Base-by-base conservation (phyloP, 345 rosid genomes). In the Nasturtium officinale region DNA sequence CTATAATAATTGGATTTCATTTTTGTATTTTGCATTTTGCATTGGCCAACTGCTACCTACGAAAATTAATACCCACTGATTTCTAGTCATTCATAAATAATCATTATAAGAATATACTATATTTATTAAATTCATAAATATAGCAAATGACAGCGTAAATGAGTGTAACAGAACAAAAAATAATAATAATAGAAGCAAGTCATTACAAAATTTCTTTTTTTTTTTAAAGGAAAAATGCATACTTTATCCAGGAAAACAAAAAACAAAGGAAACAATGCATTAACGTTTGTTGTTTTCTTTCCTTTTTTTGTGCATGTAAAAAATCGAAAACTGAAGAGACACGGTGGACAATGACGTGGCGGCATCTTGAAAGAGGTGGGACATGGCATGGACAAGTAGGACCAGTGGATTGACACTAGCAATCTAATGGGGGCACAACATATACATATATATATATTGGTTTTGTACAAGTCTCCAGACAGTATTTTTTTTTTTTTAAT, bases 381-480 rank as follows among this genome's bases (percentile, higher is more conserved):
- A 45, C 52, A 37, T 51, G 52, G 45, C 59, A 33, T 35, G 59
- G 50, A 26, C 75, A 60, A 26, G 75, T 71, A 61, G 68, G 75
- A 26, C 75, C 52, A 46, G 51, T 50, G 7, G 59, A 7, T 61
- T 6, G 17, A 32, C 26, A 32, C 47, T 40, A 2, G 1, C 9
- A 37, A 37, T 10, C 42, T 37, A 37, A 10, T 37, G 42, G 42
- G 15, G 42, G 42, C 42, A 37, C 40, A 35, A 23, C 25, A 23
- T 23, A n/a, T n/a, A n/a, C n/a, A n/a, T n/a, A n/a, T n/a, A n/a
- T n/a, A n/a, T 35, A 10, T 37, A 10, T 37, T 11, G 42, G 5
- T 37, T 37, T 38, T 38, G 43, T 38, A 38, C 10, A 37, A 10
- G 4, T 38, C n/a, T 38, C 43, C 11, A 38, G 43, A 38, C 9